Base-by-base conservation (phyloP, 768 basidiomycete genomes). In the Chalciporus piperatus region DNA sequence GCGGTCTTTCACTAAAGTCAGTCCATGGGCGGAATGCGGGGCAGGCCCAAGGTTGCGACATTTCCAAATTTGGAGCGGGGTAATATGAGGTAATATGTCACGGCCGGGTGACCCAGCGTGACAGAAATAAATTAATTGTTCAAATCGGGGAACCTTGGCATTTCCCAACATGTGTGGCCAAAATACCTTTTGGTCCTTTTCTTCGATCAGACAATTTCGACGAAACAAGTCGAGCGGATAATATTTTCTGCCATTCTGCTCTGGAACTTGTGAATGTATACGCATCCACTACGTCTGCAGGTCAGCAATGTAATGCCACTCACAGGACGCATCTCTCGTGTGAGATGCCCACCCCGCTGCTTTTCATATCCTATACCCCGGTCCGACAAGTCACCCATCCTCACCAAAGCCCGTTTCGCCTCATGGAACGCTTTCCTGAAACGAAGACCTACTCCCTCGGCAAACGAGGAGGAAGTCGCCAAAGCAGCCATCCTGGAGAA, bases 401-500 rank as follows among this genome's bases (percentile, higher is more conserved):
- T 28, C 30, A 43, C 28, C 32, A 40, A 32, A 44, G 22, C 51
- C 19, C 66, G 62, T 14, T 30, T 28, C 3, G n/a, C 66, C 3
- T 62, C 63, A 6, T 71, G 66, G 69, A 69, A 66, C 22, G 59
- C 59, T 30, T 50, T 71, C 33, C 45, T 56, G 33, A 59, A 42
- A 9, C 49, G 52, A 12, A 42, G 19, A 32, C 51, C 55, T 2
- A 6, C 33, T 3, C 32, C 64, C 16, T 62, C 75, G 28, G 72
- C 74, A 50, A 71, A 62, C 42, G 80, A 86, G 61, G 88, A 92
- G 68, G 87, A 90, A 61, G 76, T 75, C 30, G 79, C 85, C 1
- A 84, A 85, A 61, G 79, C 79, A 25, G 84, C 85, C 45, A 85
- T 93, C 54, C 72, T 92, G 44, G 90, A 92, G 62, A 90, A 87